phyloP scores from a whole-genome alignment of 495 filamentous ascomycete genomes.

The Penicillium odoratum region DNA sequence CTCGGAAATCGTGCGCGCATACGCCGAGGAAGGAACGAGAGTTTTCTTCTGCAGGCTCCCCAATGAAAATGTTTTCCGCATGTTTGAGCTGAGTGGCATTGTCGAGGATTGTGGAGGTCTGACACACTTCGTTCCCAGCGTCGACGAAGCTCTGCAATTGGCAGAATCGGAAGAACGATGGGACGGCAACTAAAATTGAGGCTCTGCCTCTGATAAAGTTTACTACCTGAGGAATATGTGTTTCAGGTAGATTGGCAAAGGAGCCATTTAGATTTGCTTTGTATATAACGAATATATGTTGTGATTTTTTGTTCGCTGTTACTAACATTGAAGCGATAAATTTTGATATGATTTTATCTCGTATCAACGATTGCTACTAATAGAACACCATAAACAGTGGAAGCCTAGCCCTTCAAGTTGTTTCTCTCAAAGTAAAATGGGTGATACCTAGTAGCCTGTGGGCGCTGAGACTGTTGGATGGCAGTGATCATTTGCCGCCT shows the following conservation, averaged over 20 bases:
- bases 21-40: slow-evolving; percentile 67
- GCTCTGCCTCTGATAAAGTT: neutral
- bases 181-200: slow-evolving; percentile 17
- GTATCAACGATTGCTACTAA: neutral
- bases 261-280: neutral
- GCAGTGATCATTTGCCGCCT: neutral
- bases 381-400: neutral
- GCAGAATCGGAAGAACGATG: slow-evolving; percentile 62
- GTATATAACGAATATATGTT: neutral
- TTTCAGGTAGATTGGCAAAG: neutral
- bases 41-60: slow-evolving; percentile 90
- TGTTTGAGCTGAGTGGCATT: slow-evolving; percentile 80
- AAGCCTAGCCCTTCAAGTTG: neutral
- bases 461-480: neutral
- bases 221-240: neutral
- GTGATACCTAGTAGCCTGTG: neutral
- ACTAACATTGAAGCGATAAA: slow-evolving; percentile 12
- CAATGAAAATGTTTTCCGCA: slow-evolving; percentile 63
- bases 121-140: slow-evolving; percentile 74
- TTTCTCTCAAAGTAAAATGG: neutral
- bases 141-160: slow-evolving; percentile 79
- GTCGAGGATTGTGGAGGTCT: slow-evolving; percentile 74
- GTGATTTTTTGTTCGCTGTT: slow-evolving; percentile 3
- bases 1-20: slow-evolving; percentile 79
- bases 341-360: slow-evolving; percentile 3